Evolutionary conservation across 1,284 basidiomycete species (phyloP), one percentile per base, ranked within the genome.

Genomic region (Melampsora occidentalis): DNA sequence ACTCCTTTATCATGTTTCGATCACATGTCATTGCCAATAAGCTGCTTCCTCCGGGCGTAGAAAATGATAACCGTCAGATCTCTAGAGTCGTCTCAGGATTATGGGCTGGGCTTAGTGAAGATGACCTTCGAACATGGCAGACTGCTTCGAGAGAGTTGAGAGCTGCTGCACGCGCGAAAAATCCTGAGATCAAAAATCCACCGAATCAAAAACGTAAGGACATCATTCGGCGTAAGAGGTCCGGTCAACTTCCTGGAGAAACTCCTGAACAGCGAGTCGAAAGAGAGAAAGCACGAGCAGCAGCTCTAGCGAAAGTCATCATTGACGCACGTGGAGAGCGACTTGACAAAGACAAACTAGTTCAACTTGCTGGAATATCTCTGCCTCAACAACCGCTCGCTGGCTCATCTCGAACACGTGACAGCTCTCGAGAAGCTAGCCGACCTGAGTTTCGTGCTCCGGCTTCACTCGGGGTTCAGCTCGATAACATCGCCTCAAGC

Each of bases 1-100:
- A 97, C 84, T 93, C 94, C 65, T 97, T 96, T 85, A 96, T 97
- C 81, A 89, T 97, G 82, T 97, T 94, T 84, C 88, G 94, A 78
- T 92, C 91, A 46, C 91, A 92, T 70, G 93, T 94, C 82, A 92
- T 94, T 80, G 87, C 88, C 64, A 88, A 88, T 73, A 88, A 90
- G 80, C 86, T 90, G 78, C 89, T 93, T 51, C 90, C 92, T 0
- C 89, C 90, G 0, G 88, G 88, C 9, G 90, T 94, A 76, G 91
- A 94, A 84, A 90, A 90, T 3, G 90, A 91, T 80, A 91, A 94
- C 81, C 89, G 89, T 42, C 90, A 90, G 51, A 76, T 76, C 18
- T 76, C 75, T 9, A 22, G 75, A 53, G 39, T 76, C 16, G 75
- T 76, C 31, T 69, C 75, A 33, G 67, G 68, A n/a, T 39, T 76